Conservation (phyloP, 2,329 filamentous ascomycete species). For the Ascochyta rabiei region DNA sequence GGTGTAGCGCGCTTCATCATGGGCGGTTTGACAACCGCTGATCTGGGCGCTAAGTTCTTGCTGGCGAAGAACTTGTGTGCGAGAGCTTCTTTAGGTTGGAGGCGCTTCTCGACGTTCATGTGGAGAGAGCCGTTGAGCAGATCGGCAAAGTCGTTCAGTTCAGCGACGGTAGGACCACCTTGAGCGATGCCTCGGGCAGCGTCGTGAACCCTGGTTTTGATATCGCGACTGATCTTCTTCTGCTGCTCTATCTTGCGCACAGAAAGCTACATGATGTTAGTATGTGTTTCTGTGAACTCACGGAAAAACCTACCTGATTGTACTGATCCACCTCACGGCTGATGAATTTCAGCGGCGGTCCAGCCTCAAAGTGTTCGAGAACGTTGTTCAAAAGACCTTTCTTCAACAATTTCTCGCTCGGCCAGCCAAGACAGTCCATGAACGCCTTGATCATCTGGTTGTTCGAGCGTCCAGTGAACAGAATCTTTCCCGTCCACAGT, state of each 20-base stretch:
- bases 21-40: slow-evolving; percentile 36
- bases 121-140: slow-evolving; percentile 86
- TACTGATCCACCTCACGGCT: slow-evolving; percentile 71
- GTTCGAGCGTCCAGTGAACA: slow-evolving; percentile 94
- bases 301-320: slow-evolving; percentile 32
- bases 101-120: slow-evolving; percentile 90
- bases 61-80: slow-evolving; percentile 83
- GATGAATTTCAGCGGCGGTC: slow-evolving; percentile 77
- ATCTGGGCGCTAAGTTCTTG: slow-evolving; percentile 29
- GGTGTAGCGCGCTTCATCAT: slow-evolving; percentile 31
- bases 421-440: slow-evolving; percentile 93
- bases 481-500: slow-evolving; percentile 94
- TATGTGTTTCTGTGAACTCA: not conserved
- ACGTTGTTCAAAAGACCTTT: slow-evolving; percentile 70
- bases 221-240: slow-evolving; percentile 67
- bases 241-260: slow-evolving; percentile 69
- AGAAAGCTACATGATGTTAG: slow-evolving; percentile 60
- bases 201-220: slow-evolving; percentile 77
- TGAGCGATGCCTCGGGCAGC: slow-evolving; percentile 77
- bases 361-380: slow-evolving; percentile 67
- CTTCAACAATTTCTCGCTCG: slow-evolving; percentile 86
- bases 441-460: slow-evolving; percentile 98
- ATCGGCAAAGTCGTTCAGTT: slow-evolving; percentile 84
- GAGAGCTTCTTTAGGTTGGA: slow-evolving; percentile 83
- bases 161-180: slow-evolving; percentile 66